Evolutionary conservation across 345 rosid species (phyloP), one percentile per base, ranked within the genome.

Genomic region (Corymbia maculata): DNA sequence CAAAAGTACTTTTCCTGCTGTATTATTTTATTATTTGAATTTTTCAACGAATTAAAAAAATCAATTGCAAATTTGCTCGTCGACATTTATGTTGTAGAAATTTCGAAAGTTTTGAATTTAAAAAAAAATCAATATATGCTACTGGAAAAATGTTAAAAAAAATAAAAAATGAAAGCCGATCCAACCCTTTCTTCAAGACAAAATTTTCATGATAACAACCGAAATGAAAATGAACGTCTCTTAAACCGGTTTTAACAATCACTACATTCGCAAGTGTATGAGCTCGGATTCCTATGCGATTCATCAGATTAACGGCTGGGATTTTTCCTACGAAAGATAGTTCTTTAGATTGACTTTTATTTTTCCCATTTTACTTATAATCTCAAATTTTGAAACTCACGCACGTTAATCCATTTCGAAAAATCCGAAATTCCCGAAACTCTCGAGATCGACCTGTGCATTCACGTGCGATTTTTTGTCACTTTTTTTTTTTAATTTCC

Each of bases 191-290:
- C 9, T 64, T 28, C 13, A 6, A 64, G 0, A 64, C 32, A 28
- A 28, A 5, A 0, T 61, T 28, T 61, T 61, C 70, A 28, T 13
- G 28, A 61, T 61, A 12, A 61, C 30, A 61, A 28, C 32, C 17
- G 6, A 61, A 26, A 61, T 61, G 28, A 61, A 61, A 61, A 24
- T 57, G 13, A 61, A 1, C 28, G 7, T 28, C 17, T 61, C 70
- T 28, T 61, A 13, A 64, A 64, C 16, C 6, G n/a, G 75, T 13
- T 64, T 30, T 64, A n/a, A n/a, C 36, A n/a, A 64, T 64, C 36
- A 7, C 36, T 0, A 64, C 7, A 64, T 26, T 64, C 3, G 0
- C 8, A 6, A 0, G 4, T 13, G 36, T n/a, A 64, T 0, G 7
- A 1, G 36, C 2, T 64, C 36, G 13, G 6, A 64, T 64, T 64